Conservation (phyloP, 2,329 filamentous ascomycete species). For the Colletotrichum incanum region DNA sequence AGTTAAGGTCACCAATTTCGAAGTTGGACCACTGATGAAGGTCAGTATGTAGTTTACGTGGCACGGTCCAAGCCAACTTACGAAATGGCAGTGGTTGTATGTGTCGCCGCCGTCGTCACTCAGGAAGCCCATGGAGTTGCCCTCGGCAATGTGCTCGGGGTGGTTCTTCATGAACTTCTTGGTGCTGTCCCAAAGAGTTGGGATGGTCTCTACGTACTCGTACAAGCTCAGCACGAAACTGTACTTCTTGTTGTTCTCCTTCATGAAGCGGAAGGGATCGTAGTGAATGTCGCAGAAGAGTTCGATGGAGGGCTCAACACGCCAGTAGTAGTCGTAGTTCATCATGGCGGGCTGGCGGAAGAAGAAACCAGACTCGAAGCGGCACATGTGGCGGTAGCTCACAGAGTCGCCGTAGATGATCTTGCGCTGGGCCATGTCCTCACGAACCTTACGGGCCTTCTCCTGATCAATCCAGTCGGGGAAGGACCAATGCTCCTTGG, state of each 20-base stretch:
- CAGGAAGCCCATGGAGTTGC: constrained; percentile 91
- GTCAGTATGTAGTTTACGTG: constrained; percentile 47
- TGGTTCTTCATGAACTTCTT: constrained; percentile 94
- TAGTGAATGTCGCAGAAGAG: constrained; percentile 96
- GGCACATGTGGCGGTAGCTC: constrained; percentile 99
- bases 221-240: constrained; percentile 96
- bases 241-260: constrained; percentile 97
- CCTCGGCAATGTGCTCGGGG: constrained; percentile 87
- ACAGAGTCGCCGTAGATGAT: constrained; percentile 99
- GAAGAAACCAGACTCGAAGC: constrained; percentile 99
- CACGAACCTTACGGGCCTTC: constrained; percentile 88
- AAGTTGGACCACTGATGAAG: constrained; percentile 93
- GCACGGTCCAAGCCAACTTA: constrained; percentile 62
- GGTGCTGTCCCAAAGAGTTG: constrained; percentile 93
- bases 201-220: constrained; percentile 97
- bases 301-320: constrained; percentile 96
- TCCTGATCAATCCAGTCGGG: constrained; percentile 96
- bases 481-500: constrained; percentile 96
- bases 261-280: constrained; percentile 97
- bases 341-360: constrained; percentile 94
- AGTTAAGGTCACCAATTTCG: constrained; percentile 93
- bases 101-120: constrained; percentile 92
- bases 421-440: constrained; percentile 94
- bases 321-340: constrained; percentile 99
- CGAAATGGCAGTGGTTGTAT: constrained; percentile 98